phyloP scores from a whole-genome alignment of 192 early-diverging fungal species.

The Spizellomyces punctatus region DNA sequence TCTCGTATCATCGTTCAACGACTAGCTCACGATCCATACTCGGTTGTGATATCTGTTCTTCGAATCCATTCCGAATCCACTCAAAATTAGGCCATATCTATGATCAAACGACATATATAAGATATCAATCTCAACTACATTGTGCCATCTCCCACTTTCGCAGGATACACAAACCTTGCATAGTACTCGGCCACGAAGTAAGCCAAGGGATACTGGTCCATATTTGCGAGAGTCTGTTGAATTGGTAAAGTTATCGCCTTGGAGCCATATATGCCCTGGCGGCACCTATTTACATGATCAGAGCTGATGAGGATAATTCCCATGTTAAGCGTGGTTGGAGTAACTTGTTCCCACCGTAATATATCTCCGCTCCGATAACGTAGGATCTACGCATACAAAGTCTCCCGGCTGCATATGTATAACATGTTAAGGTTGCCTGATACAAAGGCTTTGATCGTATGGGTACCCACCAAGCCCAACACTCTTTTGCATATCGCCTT shows the following conservation, averaged over 20 bases:
- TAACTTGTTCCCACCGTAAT: conserved; percentile 53
- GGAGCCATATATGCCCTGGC: conserved; percentile 85
- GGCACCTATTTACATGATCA: conserved; percentile 62
- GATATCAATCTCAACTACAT: not conserved
- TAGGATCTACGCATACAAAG: conserved; percentile 77
- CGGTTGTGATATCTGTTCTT: conserved; percentile 14
- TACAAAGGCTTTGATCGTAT: conserved; percentile 4
- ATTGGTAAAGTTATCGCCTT: conserved; percentile 87
- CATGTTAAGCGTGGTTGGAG: not conserved
- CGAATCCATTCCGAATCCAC: conserved; percentile 48
- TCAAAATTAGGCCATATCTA: conserved; percentile 49
- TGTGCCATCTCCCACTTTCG: too few relatives aligned
- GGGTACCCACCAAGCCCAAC: conserved; percentile 62
- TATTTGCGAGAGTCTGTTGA: conserved; percentile 90
- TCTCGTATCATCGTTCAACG: too few relatives aligned
- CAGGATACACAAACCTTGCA: conserved; percentile 38
- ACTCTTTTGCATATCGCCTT: conserved; percentile 79
- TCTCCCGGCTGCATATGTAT: conserved; percentile 68
- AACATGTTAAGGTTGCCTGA: not conserved
- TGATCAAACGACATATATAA: not conserved
- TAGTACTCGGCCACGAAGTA: conserved; percentile 78
- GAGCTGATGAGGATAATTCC: not conserved
- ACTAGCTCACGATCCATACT: too few relatives aligned
- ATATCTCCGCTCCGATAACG: conserved; percentile 55
- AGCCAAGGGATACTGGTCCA: conserved; percentile 82